A percentile compares a stretch with the other conserved stretches of the same genome.
phyloP scores from a whole-genome alignment of 2,329 filamentous ascomycete species.

The Shiraia bambusicola region DNA sequence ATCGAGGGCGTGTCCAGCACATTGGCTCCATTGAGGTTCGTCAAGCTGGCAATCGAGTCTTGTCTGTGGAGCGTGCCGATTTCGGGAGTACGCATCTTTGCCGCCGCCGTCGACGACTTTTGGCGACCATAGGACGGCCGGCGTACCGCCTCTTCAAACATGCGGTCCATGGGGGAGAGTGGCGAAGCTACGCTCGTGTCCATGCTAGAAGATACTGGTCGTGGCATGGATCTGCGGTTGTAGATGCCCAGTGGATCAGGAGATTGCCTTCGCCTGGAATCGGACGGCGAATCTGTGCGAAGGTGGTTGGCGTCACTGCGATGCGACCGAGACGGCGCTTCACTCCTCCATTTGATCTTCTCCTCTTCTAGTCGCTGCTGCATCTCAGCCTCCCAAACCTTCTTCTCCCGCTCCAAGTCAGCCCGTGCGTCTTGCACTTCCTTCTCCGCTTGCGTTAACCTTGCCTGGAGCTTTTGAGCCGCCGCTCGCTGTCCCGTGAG shows the following conservation, averaged over 20 bases:
- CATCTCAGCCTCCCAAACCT: conserved; percentile 58
- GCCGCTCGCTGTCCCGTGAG: conserved; percentile 61
- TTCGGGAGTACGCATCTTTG: conserved; percentile 40
- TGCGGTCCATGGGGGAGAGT: conserved; percentile 39
- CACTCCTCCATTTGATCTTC: conserved; percentile 59
- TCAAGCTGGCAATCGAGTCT: conserved; percentile 36
- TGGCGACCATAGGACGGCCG: conserved; percentile 39
- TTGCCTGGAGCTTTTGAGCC: conserved; percentile 63
- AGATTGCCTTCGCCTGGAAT: conserved; percentile 45
- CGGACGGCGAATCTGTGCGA: conserved; percentile 42
- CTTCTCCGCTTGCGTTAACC: conserved; percentile 64
- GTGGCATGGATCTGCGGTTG: conserved; percentile 28
- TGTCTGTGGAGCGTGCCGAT: conserved; percentile 37
- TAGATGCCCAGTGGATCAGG: conserved; percentile 40
- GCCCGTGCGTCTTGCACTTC: conserved; percentile 61
- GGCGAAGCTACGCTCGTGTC: conserved; percentile 26
- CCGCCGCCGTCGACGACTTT: conserved; percentile 28
- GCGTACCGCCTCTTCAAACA: conserved; percentile 40
- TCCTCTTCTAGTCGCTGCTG: conserved; percentile 66
- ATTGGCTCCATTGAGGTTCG: conserved; percentile 40
- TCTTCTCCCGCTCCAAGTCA: conserved; percentile 61
- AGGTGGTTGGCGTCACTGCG: conserved; percentile 29
- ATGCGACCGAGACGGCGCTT: conserved; percentile 39
- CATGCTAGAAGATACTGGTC: conserved; percentile 32
- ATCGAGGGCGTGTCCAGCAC: conserved; percentile 50